Conservation (phyloP, 2,329 filamentous ascomycete species). For the Cercospora sp. region DNA sequence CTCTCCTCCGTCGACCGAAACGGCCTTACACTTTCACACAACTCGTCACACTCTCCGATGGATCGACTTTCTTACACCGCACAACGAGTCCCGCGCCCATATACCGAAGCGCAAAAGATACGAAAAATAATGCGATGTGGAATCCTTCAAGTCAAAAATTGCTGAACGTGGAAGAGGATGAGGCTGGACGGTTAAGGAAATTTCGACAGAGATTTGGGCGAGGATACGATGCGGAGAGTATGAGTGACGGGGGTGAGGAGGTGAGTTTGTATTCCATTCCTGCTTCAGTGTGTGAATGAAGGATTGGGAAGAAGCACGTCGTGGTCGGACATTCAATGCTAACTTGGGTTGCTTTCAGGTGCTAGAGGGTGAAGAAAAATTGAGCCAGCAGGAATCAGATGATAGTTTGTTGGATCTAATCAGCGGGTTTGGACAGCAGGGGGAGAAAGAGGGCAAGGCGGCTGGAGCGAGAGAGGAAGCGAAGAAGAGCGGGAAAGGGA, state of each 20-base stretch:
- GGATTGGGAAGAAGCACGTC: neutral
- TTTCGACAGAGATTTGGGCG: constrained; percentile 84
- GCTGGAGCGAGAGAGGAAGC: constrained; percentile 44
- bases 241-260: constrained; percentile 30
- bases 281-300: neutral
- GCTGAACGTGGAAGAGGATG: constrained; percentile 87
- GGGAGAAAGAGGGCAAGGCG: constrained; percentile 44
- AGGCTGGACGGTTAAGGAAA: constrained; percentile 82
- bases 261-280: constrained; percentile 20
- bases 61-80: constrained; percentile 76
- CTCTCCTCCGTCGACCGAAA: constrained; percentile 81
- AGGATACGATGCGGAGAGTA: constrained; percentile 68
- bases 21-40: constrained; percentile 98
- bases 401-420: constrained; percentile 61
- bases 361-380: constrained; percentile 52
- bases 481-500: constrained; percentile 41
- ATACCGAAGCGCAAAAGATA: constrained; percentile 72
- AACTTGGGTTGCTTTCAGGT: constrained; percentile 33
- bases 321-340: constrained; percentile 7
- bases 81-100: constrained; percentile 70
- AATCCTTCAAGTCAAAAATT: constrained; percentile 80
- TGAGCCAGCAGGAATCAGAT: constrained; percentile 46
- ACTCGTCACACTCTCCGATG: constrained; percentile 87
- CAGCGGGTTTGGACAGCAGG: constrained; percentile 45
- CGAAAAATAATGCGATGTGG: constrained; percentile 86